Percentiles rank a stretch among this genome's conserved stretches.
These are phyloP conservation scores for Rhizopogon vulgaris DNA, from an alignment of 768 basidiomycete genomes.

Conservation along the genomic window DNA sequence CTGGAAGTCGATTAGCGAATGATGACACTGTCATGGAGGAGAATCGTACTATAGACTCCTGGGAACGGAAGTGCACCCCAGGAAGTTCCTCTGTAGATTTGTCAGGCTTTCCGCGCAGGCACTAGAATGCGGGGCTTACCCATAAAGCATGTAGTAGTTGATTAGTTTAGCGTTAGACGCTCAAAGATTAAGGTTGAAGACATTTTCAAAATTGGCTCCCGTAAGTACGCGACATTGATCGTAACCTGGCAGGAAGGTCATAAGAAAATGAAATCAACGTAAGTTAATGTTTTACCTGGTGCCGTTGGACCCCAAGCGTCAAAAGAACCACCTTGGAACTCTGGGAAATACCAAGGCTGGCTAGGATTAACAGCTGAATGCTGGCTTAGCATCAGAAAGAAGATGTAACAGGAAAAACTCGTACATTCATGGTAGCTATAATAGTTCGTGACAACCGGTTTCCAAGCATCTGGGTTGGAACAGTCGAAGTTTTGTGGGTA, in stretches of 20 bases:
- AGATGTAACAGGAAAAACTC: constrained; percentile 18
- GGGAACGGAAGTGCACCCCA: constrained; percentile 81
- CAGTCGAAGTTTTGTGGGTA: constrained; percentile 83
- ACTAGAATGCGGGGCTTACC: constrained; percentile 32
- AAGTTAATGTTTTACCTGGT: constrained; percentile 38
- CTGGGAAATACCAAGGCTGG: constrained; percentile 69
- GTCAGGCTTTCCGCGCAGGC: neutral
- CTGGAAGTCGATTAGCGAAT: constrained; percentile 4
- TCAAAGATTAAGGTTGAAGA: constrained; percentile 75
- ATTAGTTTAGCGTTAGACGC: constrained; percentile 78
- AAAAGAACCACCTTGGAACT: constrained; percentile 72
- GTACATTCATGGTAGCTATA: constrained; percentile 51
- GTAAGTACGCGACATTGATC: constrained; percentile 58
- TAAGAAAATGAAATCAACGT: constrained; percentile 1
- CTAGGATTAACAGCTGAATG: constrained; percentile 30
- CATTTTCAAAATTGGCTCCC: constrained; percentile 68
- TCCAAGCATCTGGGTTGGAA: constrained; percentile 65
- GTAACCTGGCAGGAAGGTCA: constrained; percentile 40
- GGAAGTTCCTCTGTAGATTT: constrained; percentile 60
- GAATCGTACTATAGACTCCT: constrained; percentile 52
- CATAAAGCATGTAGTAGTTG: constrained; percentile 83
- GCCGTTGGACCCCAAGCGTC: constrained; percentile 78
- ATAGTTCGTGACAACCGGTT: constrained; percentile 55
- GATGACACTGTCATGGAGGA: neutral
- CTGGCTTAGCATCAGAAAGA: neutral